These are phyloP conservation scores for Echinosophora koreensis DNA, from an alignment of 306 rosid species.

Conservation along the genomic window DNA sequence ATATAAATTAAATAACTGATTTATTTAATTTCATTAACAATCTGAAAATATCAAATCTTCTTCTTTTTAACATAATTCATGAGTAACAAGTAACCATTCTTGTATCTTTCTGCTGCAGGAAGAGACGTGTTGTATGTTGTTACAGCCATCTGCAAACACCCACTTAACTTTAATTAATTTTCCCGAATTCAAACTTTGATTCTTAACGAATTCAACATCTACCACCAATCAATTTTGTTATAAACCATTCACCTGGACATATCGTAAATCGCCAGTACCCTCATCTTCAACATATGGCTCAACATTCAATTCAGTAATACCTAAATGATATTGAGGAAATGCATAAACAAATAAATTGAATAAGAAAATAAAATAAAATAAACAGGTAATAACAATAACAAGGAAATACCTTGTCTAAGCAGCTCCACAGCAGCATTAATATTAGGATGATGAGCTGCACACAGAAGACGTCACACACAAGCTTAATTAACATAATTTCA, in stretches of 20 bases:
- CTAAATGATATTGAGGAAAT: conserved; percentile 48
- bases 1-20: conserved; percentile 31
- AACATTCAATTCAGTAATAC: conserved; percentile 65
- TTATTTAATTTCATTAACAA: conserved; percentile 31
- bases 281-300: conserved; percentile 86
- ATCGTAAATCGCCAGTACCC: conserved; percentile 85
- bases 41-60: neutral
- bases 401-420: conserved; percentile 67
- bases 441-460: conserved; percentile 94
- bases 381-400: conserved; percentile 12
- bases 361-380: neutral
- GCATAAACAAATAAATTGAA: neutral
- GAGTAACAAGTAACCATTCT: conserved; percentile 64
- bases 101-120: conserved; percentile 83
- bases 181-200: neutral
- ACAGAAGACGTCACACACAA: neutral
- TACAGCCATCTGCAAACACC: conserved; percentile 89
- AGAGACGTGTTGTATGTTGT: conserved; percentile 85
- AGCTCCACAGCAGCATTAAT: conserved; percentile 88
- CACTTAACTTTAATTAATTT: conserved; percentile 33
- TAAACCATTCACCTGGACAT: conserved; percentile 65
- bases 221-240: conserved; percentile 18
- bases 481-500: conserved; percentile 36
- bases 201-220: conserved; percentile 40
- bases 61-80: neutral